Conservation (phyloP, 768 basidiomycete genomes). For the Tricholoma flavovirens region DNA sequence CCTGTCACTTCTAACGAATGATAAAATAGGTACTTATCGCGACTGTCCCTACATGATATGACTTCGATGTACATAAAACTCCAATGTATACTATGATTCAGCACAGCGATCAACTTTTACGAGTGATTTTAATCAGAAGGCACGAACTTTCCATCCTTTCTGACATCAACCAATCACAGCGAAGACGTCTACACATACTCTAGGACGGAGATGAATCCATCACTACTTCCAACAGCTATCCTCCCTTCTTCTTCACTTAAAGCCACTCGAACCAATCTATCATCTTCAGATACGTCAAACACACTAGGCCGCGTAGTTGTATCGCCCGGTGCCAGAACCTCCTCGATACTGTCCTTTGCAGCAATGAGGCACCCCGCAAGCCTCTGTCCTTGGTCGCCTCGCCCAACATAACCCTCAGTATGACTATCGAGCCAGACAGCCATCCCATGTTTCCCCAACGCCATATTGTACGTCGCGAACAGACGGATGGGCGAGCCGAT, state of each 20-base stretch:
- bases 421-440: slow-evolving; percentile 65
- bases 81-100: not conserved
- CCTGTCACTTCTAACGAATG: slow-evolving; percentile 1
- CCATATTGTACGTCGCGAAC: slow-evolving; percentile 48
- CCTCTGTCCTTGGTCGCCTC: slow-evolving; percentile 50
- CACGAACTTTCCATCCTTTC: not conserved
- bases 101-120: not conserved
- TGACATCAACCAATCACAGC: not conserved
- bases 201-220: slow-evolving; percentile 45
- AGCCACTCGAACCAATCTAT: slow-evolving; percentile 44
- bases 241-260: slow-evolving; percentile 44
- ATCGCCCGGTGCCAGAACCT: slow-evolving; percentile 18
- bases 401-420: slow-evolving; percentile 42
- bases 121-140: not conserved
- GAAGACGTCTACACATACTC: slow-evolving; percentile 37
- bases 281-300: slow-evolving; percentile 40
- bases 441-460: slow-evolving; percentile 53
- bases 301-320: slow-evolving; percentile 33
- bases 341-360: slow-evolving; percentile 15
- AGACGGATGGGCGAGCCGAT: slow-evolving; percentile 54
- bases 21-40: slow-evolving; percentile 51
- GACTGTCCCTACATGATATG: slow-evolving; percentile 27
- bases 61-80: not conserved
- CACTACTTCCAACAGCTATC: slow-evolving; percentile 36
- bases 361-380: slow-evolving; percentile 39